Evolutionary conservation across 176 grass and related monocot species (phyloP), one percentile per base, ranked within the genome.

Genomic region (Juncus inflexus): DNA sequence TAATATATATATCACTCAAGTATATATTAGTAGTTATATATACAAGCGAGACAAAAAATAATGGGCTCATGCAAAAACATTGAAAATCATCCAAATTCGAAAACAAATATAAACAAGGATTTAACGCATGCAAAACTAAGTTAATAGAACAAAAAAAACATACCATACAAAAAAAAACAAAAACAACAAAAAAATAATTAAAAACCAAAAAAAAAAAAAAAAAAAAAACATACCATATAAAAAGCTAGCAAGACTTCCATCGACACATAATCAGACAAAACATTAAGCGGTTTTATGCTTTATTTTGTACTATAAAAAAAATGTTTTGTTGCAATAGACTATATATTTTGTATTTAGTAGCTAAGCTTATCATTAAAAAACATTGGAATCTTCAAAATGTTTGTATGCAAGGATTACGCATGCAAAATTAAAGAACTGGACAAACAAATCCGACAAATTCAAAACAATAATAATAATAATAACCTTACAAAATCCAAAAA

Each of bases 241-340:
- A 76, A 92, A 99, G 65, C 88, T 84, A 2, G 95, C 85, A 3
- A 99, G 83, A 60, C 89, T 99, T 80, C 95, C 95, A 0, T 88
- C 0, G 86, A 78, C 52, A 99, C 76, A 73, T 90, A 99, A 78
- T 99, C 95, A 0, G 95, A 99, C 63, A 99, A 70, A 56, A 99
- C 19, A 28, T 28, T 28, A 28, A 28, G 19, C 19, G 19, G 19
- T 28, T 28, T 28, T 28, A 28, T 28, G 19, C 19, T 28, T 28
- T 28, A 28, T 28, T 28, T 28, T 28, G 19, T 28, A 28, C 19
- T 28, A 28, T 28, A 28, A 28, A 28, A 28, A 28, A 28, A 28
- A 28, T 28, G 19, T 28, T 28, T 28, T 1, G 1, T 28, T 28
- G 19, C 19, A 28, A 28, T 28, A 28, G 19, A 28, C 19, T 28